A percentile compares a stretch with the other conserved stretches of the same genome.
phyloP scores from a whole-genome alignment of 2,329 filamentous ascomycete species.

The Xylariaceae sp. region DNA sequence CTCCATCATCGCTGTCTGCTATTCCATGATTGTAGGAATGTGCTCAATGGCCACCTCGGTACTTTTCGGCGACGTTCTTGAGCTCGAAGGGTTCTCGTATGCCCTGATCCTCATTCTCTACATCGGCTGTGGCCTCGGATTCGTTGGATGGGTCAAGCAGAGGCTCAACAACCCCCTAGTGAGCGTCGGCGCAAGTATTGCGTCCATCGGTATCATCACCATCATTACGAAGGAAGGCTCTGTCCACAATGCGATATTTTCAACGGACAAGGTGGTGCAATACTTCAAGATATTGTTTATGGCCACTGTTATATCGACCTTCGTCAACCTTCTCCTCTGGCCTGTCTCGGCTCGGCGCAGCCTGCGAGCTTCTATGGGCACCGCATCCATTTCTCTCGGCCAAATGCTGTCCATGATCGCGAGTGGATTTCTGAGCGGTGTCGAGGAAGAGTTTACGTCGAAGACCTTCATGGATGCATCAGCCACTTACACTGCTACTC shows the following conservation, averaged over 20 bases:
- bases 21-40: slow-evolving; percentile 69
- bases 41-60: slow-evolving; percentile 86
- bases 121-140: slow-evolving; percentile 78
- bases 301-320: slow-evolving; percentile 65
- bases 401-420: slow-evolving; percentile 80
- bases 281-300: slow-evolving; percentile 80
- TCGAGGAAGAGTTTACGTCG: slow-evolving; percentile 69
- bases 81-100: slow-evolving; percentile 68
- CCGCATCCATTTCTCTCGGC: slow-evolving; percentile 67
- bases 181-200: slow-evolving; percentile 77
- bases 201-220: slow-evolving; percentile 83
- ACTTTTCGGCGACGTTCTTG: slow-evolving; percentile 63
- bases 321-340: slow-evolving; percentile 72
- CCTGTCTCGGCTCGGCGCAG: slow-evolving; percentile 70
- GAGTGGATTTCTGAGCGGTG: slow-evolving; percentile 75
- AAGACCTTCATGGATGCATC: slow-evolving; percentile 59
- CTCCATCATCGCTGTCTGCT: slow-evolving; percentile 71
- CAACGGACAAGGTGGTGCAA: slow-evolving; percentile 73
- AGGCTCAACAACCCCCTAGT: slow-evolving; percentile 71
- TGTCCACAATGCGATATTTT: slow-evolving; percentile 76
- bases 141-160: slow-evolving; percentile 85
- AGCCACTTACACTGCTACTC: slow-evolving; percentile 59
- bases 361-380: slow-evolving; percentile 67
- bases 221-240: slow-evolving; percentile 88
- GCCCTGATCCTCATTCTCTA: slow-evolving; percentile 75